Evolutionary conservation across 1,284 basidiomycete genomes (phyloP).

Genomic region (Leccinum brunneo-olivaceum): DNA sequence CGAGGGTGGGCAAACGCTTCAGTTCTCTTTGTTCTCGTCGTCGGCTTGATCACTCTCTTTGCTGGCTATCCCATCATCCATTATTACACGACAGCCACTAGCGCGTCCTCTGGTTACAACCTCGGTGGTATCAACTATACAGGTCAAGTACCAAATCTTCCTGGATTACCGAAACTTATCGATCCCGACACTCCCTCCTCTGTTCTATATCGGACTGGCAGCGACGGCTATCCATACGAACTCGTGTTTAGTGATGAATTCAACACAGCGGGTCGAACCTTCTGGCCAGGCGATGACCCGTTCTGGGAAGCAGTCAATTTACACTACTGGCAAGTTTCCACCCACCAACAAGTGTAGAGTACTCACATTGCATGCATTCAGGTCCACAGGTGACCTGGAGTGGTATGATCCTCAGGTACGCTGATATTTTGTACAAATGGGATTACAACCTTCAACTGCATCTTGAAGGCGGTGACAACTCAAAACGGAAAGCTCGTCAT

Average conservation of each 20-base stretch:
- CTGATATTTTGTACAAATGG: conserved; percentile 1
- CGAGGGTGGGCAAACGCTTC: conserved; percentile 70
- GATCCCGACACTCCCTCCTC: conserved; percentile 63
- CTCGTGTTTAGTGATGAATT: conserved; percentile 94
- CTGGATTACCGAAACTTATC: conserved; percentile 52
- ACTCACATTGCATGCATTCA: conserved; percentile 19
- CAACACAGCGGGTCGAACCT: conserved; percentile 69
- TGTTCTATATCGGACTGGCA: conserved; percentile 48
- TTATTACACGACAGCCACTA: conserved; percentile 34
- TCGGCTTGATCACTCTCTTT: conserved; percentile 62
- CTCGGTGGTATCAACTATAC: conserved; percentile 70
- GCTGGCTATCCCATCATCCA: conserved; percentile 76
- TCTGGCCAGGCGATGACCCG: conserved; percentile 74
- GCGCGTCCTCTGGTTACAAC: conserved; percentile 52
- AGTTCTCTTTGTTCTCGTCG: conserved; percentile 53
- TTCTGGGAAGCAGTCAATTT: conserved; percentile 72
- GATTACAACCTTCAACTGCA: neutral
- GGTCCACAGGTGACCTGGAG: conserved; percentile 79
- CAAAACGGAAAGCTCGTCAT: conserved; percentile 70
- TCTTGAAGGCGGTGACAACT: conserved; percentile 55
- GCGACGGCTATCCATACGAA: conserved; percentile 71
- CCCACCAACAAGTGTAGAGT: neutral
- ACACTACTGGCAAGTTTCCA: conserved; percentile 56
- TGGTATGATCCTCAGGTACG: conserved; percentile 75
- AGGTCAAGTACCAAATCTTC: conserved; percentile 63